A percentile compares a stretch with the other conserved stretches of the same genome.
These are phyloP conservation scores for Solioccasus polychromus DNA, from an alignment of 768 basidiomycete genomes.

Conservation along the genomic window DNA sequence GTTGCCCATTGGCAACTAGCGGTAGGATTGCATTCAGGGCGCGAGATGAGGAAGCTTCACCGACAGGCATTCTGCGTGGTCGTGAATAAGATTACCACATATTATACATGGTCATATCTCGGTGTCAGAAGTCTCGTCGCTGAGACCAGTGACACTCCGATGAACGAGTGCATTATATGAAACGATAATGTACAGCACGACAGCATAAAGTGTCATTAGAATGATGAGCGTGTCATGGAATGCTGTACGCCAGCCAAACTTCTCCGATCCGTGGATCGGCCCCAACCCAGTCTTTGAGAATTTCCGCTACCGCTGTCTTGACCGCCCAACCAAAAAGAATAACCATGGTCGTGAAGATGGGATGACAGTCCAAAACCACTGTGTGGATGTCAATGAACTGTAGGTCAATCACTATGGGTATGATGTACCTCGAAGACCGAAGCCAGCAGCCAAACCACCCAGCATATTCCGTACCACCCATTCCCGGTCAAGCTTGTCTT, in stretches of 20 bases:
- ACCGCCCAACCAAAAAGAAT: constrained; percentile 71
- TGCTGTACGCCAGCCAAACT: constrained; percentile 80
- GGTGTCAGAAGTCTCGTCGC: constrained; percentile 22
- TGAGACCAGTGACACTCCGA: constrained; percentile 12
- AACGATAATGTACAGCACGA: constrained; percentile 1
- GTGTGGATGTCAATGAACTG: neutral
- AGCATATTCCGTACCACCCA: constrained; percentile 83
- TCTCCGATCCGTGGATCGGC: constrained; percentile 54
- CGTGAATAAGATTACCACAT: constrained; percentile 3
- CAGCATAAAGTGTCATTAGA: neutral
- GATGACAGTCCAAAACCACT: constrained; percentile 80
- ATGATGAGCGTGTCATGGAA: constrained; percentile 50
- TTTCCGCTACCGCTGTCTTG: constrained; percentile 60
- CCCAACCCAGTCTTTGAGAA: constrained; percentile 70
- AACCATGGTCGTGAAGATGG: constrained; percentile 69
- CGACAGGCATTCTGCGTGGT: constrained; percentile 23
- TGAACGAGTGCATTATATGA: neutral
- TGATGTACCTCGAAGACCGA: constrained; percentile 70
- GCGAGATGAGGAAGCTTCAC: constrained; percentile 46
- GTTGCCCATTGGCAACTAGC: constrained; percentile 64
- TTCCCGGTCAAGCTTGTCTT: constrained; percentile 72
- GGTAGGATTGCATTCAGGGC: constrained; percentile 77
- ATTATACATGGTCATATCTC: neutral
- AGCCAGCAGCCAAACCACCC: constrained; percentile 85
- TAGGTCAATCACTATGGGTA: constrained; percentile 1